Percentiles rank a stretch among this genome's conserved stretches.
Conservation (phyloP, 2,329 filamentous ascomycete species). For the Mariannaea sp. region DNA sequence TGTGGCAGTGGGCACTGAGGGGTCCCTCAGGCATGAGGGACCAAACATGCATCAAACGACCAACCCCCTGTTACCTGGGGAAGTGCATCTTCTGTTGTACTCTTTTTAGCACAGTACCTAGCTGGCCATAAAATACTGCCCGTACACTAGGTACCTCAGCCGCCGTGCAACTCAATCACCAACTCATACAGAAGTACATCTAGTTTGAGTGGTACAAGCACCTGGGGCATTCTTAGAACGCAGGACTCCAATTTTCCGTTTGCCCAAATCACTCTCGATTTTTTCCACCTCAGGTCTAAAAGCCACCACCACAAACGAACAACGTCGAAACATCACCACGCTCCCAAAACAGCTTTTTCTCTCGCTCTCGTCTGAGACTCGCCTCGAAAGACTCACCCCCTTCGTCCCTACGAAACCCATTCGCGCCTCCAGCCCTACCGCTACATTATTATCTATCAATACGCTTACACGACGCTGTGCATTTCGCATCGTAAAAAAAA, state of each 20-base stretch:
- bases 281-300: slow-evolving; percentile 41
- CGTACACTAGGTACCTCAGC: slow-evolving; percentile 7
- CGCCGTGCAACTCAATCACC: slow-evolving; percentile 10
- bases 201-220: slow-evolving; percentile 12
- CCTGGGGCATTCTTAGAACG: slow-evolving; percentile 3
- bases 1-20: not conserved
- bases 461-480: slow-evolving; percentile 29
- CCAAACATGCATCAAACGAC: slow-evolving; percentile 3
- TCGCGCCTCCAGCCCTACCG: slow-evolving; percentile 14
- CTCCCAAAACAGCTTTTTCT: slow-evolving; percentile 10
- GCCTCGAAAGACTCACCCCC: slow-evolving; percentile 16
- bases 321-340: slow-evolving; percentile 28
- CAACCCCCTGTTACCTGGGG: slow-evolving; percentile 1
- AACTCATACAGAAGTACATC: not conserved
- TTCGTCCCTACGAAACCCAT: not conserved
- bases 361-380: slow-evolving; percentile 25
- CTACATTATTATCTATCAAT: slow-evolving; percentile 12
- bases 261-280: slow-evolving; percentile 41
- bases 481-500: slow-evolving; percentile 27
- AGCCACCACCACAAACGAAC: slow-evolving; percentile 39
- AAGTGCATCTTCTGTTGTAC: not conserved
- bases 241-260: slow-evolving; percentile 41
- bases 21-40: not conserved
- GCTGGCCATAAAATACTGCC: not conserved
- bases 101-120: not conserved